A percentile compares a stretch with the other conserved stretches of the same genome.
Evolutionary conservation across 768 basidiomycete genomes (phyloP).

Genomic region (Candolleomyces eurysporus): DNA sequence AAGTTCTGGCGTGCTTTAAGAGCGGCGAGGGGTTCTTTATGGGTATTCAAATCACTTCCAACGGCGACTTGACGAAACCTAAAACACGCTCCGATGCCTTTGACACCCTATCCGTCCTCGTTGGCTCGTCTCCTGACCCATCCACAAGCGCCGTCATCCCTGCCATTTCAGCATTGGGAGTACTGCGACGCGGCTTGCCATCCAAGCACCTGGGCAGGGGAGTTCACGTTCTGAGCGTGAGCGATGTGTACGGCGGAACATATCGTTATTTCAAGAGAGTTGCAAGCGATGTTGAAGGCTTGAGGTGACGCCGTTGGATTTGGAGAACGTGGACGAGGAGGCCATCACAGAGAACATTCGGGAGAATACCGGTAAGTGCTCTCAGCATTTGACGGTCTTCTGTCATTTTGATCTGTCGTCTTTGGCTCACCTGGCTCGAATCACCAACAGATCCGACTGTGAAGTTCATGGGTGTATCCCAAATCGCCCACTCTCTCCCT

Average conservation of each 20-base stretch:
- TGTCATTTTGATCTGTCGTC: neutral
- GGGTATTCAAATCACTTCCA: too few relatives aligned
- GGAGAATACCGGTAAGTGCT: constrained; percentile 72
- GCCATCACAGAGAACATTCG: constrained; percentile 75
- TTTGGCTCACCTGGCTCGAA: constrained; percentile 90
- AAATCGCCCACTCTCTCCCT: constrained; percentile 61
- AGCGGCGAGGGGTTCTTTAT: too few relatives aligned
- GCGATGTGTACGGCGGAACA: constrained; percentile 94
- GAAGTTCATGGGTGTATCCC: constrained; percentile 73
- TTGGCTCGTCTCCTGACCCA: constrained; percentile 73
- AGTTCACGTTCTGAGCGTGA: constrained; percentile 85
- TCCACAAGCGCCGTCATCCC: constrained; percentile 87
- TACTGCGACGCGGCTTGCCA: constrained; percentile 78
- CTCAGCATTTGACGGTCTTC: neutral
- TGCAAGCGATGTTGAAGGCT: constrained; percentile 54
- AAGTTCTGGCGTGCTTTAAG: too few relatives aligned
- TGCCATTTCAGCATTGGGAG: constrained; percentile 82
- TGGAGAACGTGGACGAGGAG: constrained; percentile 66
- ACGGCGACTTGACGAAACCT: too few relatives aligned
- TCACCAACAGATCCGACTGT: constrained; percentile 94
- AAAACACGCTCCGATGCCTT: too few relatives aligned
- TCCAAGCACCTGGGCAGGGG: constrained; percentile 69
- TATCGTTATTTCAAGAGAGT: constrained; percentile 79
- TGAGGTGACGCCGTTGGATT: constrained; percentile 78
- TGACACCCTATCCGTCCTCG: constrained; percentile 50